Conservation (phyloP, 1,284 basidiomycete genomes). For the Agaricales sp. region DNA sequence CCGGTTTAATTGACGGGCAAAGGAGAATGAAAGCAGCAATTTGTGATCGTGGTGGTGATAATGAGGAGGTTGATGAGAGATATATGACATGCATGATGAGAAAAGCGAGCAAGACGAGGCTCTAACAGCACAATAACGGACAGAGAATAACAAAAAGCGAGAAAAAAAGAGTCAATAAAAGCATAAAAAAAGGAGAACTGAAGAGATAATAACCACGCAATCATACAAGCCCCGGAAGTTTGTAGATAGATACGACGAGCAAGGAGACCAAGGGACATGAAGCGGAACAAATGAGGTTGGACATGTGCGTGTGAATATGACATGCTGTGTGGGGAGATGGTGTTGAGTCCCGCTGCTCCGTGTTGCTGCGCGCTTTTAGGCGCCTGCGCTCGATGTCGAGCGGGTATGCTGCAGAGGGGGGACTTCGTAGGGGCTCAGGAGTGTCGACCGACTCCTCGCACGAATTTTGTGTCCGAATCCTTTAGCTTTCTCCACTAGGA, state of each 20-base stretch:
- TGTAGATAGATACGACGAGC: too few species aligned
- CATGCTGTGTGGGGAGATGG: background rate
- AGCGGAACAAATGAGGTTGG: background rate
- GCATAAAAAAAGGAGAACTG: too few species aligned
- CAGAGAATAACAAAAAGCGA: too few species aligned
- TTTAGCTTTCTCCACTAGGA: background rate
- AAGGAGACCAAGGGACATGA: too few species aligned
- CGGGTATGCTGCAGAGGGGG: background rate
- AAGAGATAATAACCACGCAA: too few species aligned
- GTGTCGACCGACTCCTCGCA: background rate
- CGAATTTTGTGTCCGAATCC: background rate
- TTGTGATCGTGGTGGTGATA: background rate
- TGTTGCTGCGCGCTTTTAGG: too few species aligned
- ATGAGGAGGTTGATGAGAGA: too few species aligned
- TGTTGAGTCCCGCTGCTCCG: too few species aligned
- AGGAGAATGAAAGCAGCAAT: too few species aligned
- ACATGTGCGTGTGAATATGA: background rate
- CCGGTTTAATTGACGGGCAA: background rate
- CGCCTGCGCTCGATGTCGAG: background rate
- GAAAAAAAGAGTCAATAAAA: too few species aligned
- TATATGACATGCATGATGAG: background rate
- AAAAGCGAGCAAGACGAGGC: background rate
- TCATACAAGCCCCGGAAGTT: too few species aligned
- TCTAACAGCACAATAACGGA: background rate
- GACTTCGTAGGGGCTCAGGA: background rate